Evolutionary conservation across 441 rosid species (phyloP).

Genomic region (Adansonia grandidieri): DNA sequence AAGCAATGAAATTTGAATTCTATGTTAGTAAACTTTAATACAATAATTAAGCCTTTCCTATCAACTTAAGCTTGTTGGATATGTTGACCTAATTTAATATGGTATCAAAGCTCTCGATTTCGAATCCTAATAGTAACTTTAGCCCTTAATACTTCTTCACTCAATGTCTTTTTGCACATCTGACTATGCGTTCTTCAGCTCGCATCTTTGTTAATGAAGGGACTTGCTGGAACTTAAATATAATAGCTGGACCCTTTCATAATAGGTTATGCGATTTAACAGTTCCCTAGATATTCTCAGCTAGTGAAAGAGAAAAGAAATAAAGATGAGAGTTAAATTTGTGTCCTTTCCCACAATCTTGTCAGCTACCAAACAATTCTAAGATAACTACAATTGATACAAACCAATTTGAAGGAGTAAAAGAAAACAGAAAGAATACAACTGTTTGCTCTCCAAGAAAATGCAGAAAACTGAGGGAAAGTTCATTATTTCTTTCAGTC

Average conservation of each 20-base stretch:
- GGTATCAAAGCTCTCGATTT: neutral
- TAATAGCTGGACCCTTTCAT: no score
- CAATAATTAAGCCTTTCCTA: neutral
- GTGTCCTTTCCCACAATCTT: constrained; percentile 31
- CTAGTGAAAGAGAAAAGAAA: constrained; percentile 29
- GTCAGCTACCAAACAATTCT: constrained; percentile 31
- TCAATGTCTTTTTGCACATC: no score
- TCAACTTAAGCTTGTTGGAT: neutral
- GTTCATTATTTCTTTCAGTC: neutral
- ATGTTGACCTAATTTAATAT: neutral
- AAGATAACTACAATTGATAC: constrained; percentile 24
- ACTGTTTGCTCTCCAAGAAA: constrained; percentile 9
- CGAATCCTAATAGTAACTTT: no score
- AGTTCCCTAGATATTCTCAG: constrained; percentile 39
- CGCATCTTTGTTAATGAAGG: no score
- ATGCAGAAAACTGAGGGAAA: neutral
- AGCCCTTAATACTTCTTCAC: no score
- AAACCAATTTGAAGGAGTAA: constrained; percentile 22
- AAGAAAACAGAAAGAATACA: neutral
- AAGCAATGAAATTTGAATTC: neutral
- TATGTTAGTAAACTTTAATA: neutral
- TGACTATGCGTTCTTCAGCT: no score
- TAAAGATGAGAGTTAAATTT: constrained; percentile 19
- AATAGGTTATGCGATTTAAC: neutral
- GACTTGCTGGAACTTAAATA: no score